Evolutionary conservation across 1,139 yeast species (phyloP).

Genomic region (Pneumocystis murina): DNA sequence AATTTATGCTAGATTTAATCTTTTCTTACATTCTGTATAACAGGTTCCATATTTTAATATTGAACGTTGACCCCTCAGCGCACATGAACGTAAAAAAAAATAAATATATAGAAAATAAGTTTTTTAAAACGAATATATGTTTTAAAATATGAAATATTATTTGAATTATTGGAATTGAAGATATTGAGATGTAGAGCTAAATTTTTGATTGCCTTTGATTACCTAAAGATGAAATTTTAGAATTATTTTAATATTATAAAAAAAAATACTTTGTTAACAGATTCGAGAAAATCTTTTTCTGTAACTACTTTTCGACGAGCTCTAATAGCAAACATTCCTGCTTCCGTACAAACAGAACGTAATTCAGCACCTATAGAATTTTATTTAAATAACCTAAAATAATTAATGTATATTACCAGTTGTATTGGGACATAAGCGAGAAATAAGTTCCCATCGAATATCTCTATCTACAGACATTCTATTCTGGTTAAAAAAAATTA

Average conservation of each 20-base stretch:
- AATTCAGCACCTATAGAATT: constrained; percentile 64
- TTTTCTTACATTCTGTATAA: neutral
- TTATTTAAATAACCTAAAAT: neutral
- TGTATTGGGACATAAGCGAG: constrained; percentile 91
- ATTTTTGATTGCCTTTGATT: constrained; percentile 93
- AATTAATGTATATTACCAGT: constrained; percentile 27
- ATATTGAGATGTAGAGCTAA: constrained; percentile 51
- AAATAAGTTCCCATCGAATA: constrained; percentile 94
- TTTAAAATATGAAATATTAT: constrained; percentile 27
- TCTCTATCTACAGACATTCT: constrained; percentile 93
- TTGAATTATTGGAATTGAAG: constrained; percentile 77
- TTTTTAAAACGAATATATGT: neutral
- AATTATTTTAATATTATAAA: neutral
- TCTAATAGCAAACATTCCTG: constrained; percentile 98
- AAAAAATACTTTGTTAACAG: constrained; percentile 71
- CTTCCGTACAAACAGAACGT: constrained; percentile 91
- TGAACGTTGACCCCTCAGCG: neutral
- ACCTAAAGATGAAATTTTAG: neutral
- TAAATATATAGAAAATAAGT: neutral
- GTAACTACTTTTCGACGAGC: constrained; percentile 96
- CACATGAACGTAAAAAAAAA: neutral
- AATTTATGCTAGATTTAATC: neutral
- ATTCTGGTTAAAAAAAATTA: neutral
- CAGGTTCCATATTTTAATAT: neutral
- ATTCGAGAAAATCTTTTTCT: constrained; percentile 90